Evolutionary conservation across 2,329 filamentous ascomycete species (phyloP), one percentile per base, ranked within the genome.

Genomic region (Alternaria conjuncta): DNA sequence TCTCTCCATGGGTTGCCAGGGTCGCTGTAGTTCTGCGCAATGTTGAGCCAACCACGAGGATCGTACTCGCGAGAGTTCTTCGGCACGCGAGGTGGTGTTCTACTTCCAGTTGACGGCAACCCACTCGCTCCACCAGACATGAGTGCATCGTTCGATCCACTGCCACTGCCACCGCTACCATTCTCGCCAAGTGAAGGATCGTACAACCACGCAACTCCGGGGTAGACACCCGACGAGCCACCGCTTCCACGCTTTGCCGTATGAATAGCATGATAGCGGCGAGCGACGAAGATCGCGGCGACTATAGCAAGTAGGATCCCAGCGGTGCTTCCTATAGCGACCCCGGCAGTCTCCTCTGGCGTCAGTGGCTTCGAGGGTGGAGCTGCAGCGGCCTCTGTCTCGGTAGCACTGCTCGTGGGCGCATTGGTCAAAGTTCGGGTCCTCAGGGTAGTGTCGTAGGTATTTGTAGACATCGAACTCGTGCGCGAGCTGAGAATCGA

Each of bases 301-400:
- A 80, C 67, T 20, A 78, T 64, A 21, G 77, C 75, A 41, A 81
- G 66, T 32, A 80, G 63, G 41, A 78, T 56, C 44, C 74, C 75
- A 26, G 75, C 75, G 9, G 75, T 75, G 13, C 76, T 74, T 30
- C 73, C 77, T 26, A 79, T 66, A 20, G 75, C 78, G 25, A 80
- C 74, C 36, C 77, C 78, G 12, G 75, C 78, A 6, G 77, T 79
- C 62, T 79, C 76, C 2, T 73, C 69, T 30, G 69, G 71, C 4
- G 67, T 72, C 43, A 76, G 61, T 60, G 70, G 73, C 36, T 41
- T 41, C 3, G 36, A 41, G 30, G 71, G 63, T 26, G 71, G 60
- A 50, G 60, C 59, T 18, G 65, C 49, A 12, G 53, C 64, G 10
- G 51, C 55, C 50, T 32, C 54, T 32, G 65, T 67, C 43, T 53